These are phyloP conservation scores for Leccinum olivaceopallidum DNA, from an alignment of 768 basidiomycete species.

Conservation along the genomic window DNA sequence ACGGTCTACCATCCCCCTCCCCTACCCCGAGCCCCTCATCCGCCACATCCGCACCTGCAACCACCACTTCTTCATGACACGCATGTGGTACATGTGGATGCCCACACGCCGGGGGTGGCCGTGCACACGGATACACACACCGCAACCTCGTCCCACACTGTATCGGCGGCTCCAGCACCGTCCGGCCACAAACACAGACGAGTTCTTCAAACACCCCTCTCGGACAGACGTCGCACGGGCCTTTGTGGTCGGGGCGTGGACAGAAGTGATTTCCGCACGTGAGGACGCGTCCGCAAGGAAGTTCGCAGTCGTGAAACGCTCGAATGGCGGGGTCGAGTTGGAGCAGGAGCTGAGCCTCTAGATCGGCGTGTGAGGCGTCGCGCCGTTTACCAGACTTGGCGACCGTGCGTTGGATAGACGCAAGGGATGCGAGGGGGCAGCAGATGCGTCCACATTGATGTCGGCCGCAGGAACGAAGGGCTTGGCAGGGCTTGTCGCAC, in stretches of 20 bases:
- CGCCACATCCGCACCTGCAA: conserved; percentile 27
- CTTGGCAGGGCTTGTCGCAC: conserved; percentile 80
- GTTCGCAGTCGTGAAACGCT: conserved; percentile 82
- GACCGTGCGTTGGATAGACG: conserved; percentile 53
- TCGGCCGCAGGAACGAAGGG: conserved; percentile 77
- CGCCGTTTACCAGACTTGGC: conserved; percentile 51
- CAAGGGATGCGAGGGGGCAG: conserved; percentile 81
- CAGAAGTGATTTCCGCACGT: conserved; percentile 81
- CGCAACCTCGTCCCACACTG: conserved; percentile 79
- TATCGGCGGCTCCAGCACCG: conserved; percentile 85
- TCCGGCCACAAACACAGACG: conserved; percentile 82
- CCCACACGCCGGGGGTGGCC: conserved; percentile 72
- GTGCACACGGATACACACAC: conserved; percentile 80
- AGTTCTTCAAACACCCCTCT: conserved; percentile 93
- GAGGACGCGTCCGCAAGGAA: conserved; percentile 73
- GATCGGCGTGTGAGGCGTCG: conserved; percentile 18
- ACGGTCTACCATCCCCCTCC: conserved; percentile 30
- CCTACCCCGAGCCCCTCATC: conserved; percentile 24
- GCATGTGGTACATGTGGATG: conserved; percentile 76
- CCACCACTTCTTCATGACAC: conserved; percentile 71
- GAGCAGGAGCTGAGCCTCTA: conserved; percentile 30
- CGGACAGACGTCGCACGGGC: conserved; percentile 80
- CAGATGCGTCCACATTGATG: conserved; percentile 86
- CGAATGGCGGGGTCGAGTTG: conserved; percentile 52
- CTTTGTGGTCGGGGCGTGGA: conserved; percentile 78